phyloP scores from a whole-genome alignment of 805 yeast species.

The Yarrowia sp. region DNA sequence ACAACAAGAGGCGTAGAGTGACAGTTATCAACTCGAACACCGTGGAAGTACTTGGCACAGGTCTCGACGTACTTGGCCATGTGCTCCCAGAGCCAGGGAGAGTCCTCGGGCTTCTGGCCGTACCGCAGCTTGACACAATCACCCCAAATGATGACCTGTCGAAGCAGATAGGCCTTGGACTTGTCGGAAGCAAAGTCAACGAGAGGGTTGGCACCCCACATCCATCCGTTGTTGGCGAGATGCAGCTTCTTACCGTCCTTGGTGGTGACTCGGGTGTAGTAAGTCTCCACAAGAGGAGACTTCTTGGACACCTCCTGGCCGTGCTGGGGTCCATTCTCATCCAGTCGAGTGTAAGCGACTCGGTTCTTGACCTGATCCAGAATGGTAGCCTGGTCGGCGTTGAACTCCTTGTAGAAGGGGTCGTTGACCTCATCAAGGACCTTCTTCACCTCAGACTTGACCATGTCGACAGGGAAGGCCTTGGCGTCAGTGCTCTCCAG shows the following conservation, averaged over 20 bases:
- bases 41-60: slow-evolving; percentile 74
- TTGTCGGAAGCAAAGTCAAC: slow-evolving; percentile 84
- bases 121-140: slow-evolving; percentile 93
- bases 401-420: slow-evolving; percentile 68
- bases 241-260: slow-evolving; percentile 53
- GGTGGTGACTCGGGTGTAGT: slow-evolving; percentile 69
- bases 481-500: slow-evolving; percentile 36
- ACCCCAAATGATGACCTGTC: slow-evolving; percentile 97
- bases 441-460: slow-evolving; percentile 44
- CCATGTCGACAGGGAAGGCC: slow-evolving; percentile 26
- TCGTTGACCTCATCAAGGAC: slow-evolving; percentile 76
- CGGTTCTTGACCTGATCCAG: slow-evolving; percentile 70
- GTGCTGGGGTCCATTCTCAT: slow-evolving; percentile 68
- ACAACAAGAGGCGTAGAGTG: slow-evolving; percentile 96
- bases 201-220: slow-evolving; percentile 94
- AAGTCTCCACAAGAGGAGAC: slow-evolving; percentile 75
- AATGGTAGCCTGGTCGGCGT: slow-evolving; percentile 65
- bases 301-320: slow-evolving; percentile 56
- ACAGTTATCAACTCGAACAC: slow-evolving; percentile 91
- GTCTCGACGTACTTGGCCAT: slow-evolving; percentile 73
- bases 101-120: slow-evolving; percentile 72
- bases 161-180: slow-evolving; percentile 75
- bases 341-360: slow-evolving; percentile 71
- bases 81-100: slow-evolving; percentile 84
- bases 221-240: slow-evolving; percentile 96